phyloP scores from a whole-genome alignment of 192 early-diverging fungal species.

The Rhizoclosmatium globosum region DNA sequence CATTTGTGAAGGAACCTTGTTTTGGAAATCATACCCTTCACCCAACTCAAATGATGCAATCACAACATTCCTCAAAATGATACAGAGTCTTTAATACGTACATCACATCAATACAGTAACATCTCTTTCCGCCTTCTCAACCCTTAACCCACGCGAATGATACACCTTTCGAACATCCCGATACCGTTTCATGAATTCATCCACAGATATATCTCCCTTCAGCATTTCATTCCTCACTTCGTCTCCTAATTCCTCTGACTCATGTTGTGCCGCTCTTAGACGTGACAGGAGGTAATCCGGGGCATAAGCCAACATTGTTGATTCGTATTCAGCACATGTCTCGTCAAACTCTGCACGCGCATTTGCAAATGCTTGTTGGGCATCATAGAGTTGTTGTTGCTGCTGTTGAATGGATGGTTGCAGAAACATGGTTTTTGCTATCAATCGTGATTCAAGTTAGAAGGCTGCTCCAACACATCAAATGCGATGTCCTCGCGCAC shows the following conservation, averaged over 20 bases:
- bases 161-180: slow-evolving; percentile 51
- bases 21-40: too few relatives aligned
- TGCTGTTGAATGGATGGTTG: not conserved
- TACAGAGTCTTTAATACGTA: too few relatives aligned
- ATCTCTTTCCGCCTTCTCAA: slow-evolving; percentile 45
- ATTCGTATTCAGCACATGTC: slow-evolving; percentile 2
- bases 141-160: slow-evolving; percentile 44
- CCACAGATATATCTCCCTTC: slow-evolving; percentile 38
- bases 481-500: not conserved
- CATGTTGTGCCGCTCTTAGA: slow-evolving; percentile 32
- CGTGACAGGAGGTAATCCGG: slow-evolving; percentile 44
- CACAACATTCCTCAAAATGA: too few relatives aligned
- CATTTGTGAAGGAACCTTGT: too few relatives aligned
- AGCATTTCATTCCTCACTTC: slow-evolving; percentile 33
- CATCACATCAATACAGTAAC: not conserved
- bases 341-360: slow-evolving; percentile 13
- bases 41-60: too few relatives aligned
- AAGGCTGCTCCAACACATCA: not conserved
- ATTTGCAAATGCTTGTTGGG: slow-evolving; percentile 6
- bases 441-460: not conserved
- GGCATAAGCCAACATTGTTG: slow-evolving; percentile 11
- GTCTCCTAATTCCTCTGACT: slow-evolving; percentile 46
- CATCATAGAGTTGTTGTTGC: not conserved
- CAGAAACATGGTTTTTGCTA: slow-evolving; percentile 12
- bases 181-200: slow-evolving; percentile 53